These are phyloP conservation scores for Sphagnum fallax DNA, from an alignment of 228 moss, liverwort and hornwort genomes.

Conservation along the genomic window DNA sequence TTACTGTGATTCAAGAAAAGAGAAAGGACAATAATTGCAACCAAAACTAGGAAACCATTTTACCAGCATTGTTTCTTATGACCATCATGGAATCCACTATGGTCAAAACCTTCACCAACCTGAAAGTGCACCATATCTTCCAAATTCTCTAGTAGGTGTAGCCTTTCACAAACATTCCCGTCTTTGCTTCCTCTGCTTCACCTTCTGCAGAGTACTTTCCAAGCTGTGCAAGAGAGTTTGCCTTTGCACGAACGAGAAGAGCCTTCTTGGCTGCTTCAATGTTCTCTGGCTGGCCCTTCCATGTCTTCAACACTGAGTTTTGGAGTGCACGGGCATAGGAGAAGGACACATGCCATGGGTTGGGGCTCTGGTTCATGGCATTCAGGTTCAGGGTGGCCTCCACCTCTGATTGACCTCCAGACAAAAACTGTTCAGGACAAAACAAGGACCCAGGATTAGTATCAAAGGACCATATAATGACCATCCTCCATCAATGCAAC, in stretches of 20 bases:
- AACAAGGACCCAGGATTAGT: no score
- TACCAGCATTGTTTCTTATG: no score
- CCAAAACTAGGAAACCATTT: no score
- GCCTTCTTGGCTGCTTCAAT: constrained; percentile 52
- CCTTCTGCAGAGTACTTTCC: constrained; percentile 60
- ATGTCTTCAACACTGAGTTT: constrained; percentile 61
- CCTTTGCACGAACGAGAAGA: constrained; percentile 51
- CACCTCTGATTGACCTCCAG: constrained; percentile 50
- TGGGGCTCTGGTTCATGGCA: constrained; percentile 64
- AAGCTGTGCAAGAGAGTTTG: constrained; percentile 55
- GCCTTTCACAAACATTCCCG: constrained; percentile 58
- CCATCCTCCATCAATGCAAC: not conserved
- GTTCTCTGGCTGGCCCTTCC: constrained; percentile 67
- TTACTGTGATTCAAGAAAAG: no score
- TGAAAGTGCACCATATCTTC: constrained; percentile 4
- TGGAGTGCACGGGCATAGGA: constrained; percentile 60
- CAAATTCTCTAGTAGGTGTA: constrained; percentile 42
- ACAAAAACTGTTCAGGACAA: constrained; percentile 34
- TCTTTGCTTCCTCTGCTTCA: constrained; percentile 60
- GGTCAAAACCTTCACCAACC: constrained; percentile 9
- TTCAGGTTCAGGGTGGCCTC: constrained; percentile 51
- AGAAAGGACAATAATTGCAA: no score
- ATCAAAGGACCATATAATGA: no score
- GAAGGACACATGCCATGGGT: constrained; percentile 69
- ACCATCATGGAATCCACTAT: constrained; percentile 5